Base-by-base conservation (phyloP, 2,329 filamentous ascomycete genomes). In the Fusarium euwallaceae region DNA sequence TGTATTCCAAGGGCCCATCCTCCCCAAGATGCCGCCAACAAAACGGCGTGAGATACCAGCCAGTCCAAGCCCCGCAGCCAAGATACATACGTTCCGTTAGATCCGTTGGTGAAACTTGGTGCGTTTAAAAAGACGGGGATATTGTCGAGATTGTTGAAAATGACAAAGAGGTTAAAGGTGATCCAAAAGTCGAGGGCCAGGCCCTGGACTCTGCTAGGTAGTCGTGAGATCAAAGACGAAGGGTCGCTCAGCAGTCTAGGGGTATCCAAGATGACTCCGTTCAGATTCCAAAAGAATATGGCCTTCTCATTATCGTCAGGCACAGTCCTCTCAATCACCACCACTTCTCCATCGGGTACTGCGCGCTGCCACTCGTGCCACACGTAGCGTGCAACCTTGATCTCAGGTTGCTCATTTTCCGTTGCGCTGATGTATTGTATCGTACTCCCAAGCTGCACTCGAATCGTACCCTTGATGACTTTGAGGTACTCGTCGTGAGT, bases 201-300 rank as follows among this genome's bases (percentile, higher is more conserved):
- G 0, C 66, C 72, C 8, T 76, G 73, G 5, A 79, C 12, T 17
- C 61, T 32, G 2, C 58, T 29, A 0, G 78, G 77, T 2, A 71
- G 53, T 2, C 61, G 62, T 0, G 69, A 70, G 3, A 75, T 16
- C 0, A 73, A 0, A 1, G 58, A 59, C 1, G 63, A 36, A 1
- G 53, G 0, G n/a, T 63, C 64, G 4, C 4, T 39, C 2, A 77
- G 4, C 3, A 75, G 24, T 17, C 53, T 67, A 1, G 74, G 72
- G 1, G 77, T 71, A 11, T 78, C 55, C 22, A 86, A 73, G 16
- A 85, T 79, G 4, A 85, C 77, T 0, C 83, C 83, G 48, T 88
- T 88, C 29, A 88, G 66, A 61, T 88, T 88, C 80, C 86, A 84
- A 71, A 88, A 88, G 77, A 88, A 88, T 0, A 86, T 69, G 3